Base-by-base conservation (phyloP, 2,329 filamentous ascomycete genomes). In the Capronia americana region DNA sequence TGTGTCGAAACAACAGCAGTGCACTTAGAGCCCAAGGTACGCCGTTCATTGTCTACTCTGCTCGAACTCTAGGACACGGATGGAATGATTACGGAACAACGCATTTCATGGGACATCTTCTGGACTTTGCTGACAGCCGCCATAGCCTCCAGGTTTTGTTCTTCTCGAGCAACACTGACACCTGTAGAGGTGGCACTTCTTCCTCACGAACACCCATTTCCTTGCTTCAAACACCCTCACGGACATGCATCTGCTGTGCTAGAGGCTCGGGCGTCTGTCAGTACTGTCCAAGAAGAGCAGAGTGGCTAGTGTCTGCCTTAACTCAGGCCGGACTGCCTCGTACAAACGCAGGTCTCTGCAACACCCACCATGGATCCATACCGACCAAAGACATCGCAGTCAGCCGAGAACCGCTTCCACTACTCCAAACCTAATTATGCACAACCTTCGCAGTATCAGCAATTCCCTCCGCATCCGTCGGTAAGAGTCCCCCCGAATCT, bases 391-490 rank as follows among this genome's bases (percentile, higher is more conserved):
- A 46, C 11, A n/a, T 44, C 65, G 5, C 51, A 64, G 26, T 30
- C 64, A 10, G 38, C 26, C 38, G 64, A 63, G 44, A 24, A 32
- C 44, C 67, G 64, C 30, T 69, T 69, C 61, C 67, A 69, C 50
- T 69, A 69, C 51, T 65, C 69, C 14, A 65, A 69, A 56, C 64
- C 61, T 38, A 60, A 51, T n/a, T 70, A 70, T 38, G 60, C 65
- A 54, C 68, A 70, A 55, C 63, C 66, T 32, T 70, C 66, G 5
- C 69, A 67, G 41, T 68, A 68, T 56, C 64, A 68, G 46, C 66
- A 68, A 30, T 71, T 68, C 34, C 67, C 69, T 53, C 63, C 69
- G 38, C 67, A 68, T 56, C 67, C 69, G 6, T 65, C 57, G n/a
- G 61, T 68, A 4, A 60, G 69, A 57, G 44, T 59, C 28, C 65